phyloP scores from a whole-genome alignment of 1,284 basidiomycete species.

The Moesziomyces sp. region DNA sequence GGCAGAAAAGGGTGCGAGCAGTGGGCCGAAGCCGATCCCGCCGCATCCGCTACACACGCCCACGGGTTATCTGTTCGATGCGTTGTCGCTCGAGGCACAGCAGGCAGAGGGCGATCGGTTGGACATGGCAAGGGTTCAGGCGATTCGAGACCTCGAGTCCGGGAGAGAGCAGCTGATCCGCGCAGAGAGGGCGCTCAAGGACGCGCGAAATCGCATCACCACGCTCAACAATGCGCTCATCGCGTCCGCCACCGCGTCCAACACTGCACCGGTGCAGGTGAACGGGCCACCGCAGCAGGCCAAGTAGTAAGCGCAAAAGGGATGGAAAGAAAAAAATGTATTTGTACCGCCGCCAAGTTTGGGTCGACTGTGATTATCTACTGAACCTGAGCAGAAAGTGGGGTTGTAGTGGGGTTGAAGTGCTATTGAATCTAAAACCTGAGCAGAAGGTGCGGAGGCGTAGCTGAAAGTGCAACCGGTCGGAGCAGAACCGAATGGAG shows the following conservation, averaged over 20 bases:
- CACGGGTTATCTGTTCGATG: conserved; percentile 63
- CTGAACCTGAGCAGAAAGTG: too few species aligned
- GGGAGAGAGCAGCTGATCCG: conserved; percentile 63
- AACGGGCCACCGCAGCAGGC: too few species aligned
- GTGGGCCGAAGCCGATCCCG: conserved; percentile 13
- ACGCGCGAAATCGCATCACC: conserved; percentile 31
- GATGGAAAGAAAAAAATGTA: not conserved
- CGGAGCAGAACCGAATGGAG: too few species aligned
- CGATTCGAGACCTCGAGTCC: conserved; percentile 69
- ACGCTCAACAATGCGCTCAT: conserved; percentile 17
- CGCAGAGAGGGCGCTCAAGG: conserved; percentile 63
- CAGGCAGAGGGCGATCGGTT: conserved; percentile 81
- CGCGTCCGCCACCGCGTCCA: not conserved
- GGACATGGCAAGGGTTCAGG: conserved; percentile 78
- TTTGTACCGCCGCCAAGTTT: not conserved
- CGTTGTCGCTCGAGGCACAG: conserved; percentile 84
- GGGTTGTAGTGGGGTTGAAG: too few species aligned
- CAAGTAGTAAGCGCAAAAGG: too few species aligned
- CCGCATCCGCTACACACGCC: conserved; percentile 64
- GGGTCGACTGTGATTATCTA: too few species aligned
- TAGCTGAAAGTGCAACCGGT: too few species aligned
- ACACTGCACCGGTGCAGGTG: too few species aligned
- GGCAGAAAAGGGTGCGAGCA: conserved; percentile 3
- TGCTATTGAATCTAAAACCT: too few species aligned
- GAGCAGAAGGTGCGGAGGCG: too few species aligned